These are phyloP conservation scores for Turnera subulata DNA, from an alignment of 345 rosid species.

Conservation along the genomic window DNA sequence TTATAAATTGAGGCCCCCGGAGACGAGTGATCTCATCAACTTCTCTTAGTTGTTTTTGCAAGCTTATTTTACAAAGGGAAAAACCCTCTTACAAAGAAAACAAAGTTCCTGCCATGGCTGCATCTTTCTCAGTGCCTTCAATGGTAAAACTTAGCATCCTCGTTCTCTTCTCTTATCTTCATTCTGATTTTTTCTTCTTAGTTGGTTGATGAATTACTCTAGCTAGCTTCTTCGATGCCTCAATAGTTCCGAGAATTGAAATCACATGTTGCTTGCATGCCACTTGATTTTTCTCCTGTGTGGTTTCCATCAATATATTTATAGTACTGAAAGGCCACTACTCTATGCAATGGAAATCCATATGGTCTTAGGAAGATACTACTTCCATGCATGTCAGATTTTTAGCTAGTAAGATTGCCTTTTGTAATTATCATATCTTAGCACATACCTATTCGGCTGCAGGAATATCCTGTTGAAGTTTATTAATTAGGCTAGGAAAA, in stretches of 20 bases:
- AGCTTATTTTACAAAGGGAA: background rate
- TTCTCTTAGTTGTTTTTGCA: conserved; percentile 21
- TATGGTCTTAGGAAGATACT: too few species aligned
- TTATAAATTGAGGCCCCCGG: conserved; percentile 40
- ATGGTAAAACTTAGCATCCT: conserved; percentile 43
- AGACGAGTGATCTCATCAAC: conserved; percentile 24
- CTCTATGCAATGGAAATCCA: background rate
- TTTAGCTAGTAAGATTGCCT: too few species aligned
- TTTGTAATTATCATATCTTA: too few species aligned
- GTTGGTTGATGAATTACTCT: background rate
- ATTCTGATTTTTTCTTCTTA: background rate
- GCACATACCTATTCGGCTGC: too few species aligned
- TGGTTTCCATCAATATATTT: too few species aligned
- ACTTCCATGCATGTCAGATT: too few species aligned
- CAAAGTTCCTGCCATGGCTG: conserved; percentile 68
- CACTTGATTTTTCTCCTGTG: too few species aligned
- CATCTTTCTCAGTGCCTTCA: conserved; percentile 87
- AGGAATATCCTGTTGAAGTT: too few species aligned
- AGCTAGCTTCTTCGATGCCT: background rate
- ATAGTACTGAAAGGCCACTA: background rate
- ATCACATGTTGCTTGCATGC: too few species aligned
- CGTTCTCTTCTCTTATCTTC: background rate
- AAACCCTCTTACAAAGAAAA: background rate
- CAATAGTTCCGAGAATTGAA: background rate
- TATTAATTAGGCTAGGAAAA: too few species aligned